Evolutionary conservation across 106 monocot genomes (phyloP), one percentile per base, ranked within the genome.

Genomic region (Vanilla planifolia): DNA sequence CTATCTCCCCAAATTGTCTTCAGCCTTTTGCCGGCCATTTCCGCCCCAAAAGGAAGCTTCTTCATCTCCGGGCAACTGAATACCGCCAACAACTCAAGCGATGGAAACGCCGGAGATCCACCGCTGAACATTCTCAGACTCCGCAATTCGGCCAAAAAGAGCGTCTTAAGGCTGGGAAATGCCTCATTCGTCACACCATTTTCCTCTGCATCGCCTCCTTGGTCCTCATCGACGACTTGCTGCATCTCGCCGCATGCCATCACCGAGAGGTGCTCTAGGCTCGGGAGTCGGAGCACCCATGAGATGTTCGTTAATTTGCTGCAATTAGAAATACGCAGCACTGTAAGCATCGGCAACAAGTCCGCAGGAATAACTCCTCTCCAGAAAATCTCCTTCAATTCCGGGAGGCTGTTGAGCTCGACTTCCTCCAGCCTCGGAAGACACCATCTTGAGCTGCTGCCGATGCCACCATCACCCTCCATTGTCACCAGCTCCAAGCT

Each of bases 211-310:
- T 26, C 27, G 16, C 15, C 29, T 45, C 27, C 37, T 10, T 33
- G 19, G 4, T 53, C 55, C 10, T 44, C 27, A 5, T 14, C 32
- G 1, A 64, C 35, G 21, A 64, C n/a, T 5, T 33, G 43, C 46
- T 53, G 46, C 63, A 63, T 55, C 16, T 24, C 13, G 26, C 34
- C 5, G 26, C 71, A 71, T 19, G n/a, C 10, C 2, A 13, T 14
- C 10, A 64, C 23, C 19, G 45, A 11, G 13, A 71, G 15, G 0
- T 29, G 30, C 10, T 70, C 33, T 2, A 70, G 48, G 61, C 48
- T 30, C 7, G 41, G 61, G 16, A 70, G 40, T 10, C 42, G 48
- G 28, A 61, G 17, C 22, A 61, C 42, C 61, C 70, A 70, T 19
- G 40, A 43, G 16, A 61, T 8, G 43, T 45, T 32, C 23, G 53